These are phyloP conservation scores for Sambucus nigra DNA, from an alignment of 129 eudicot genomes.

Conservation along the genomic window DNA sequence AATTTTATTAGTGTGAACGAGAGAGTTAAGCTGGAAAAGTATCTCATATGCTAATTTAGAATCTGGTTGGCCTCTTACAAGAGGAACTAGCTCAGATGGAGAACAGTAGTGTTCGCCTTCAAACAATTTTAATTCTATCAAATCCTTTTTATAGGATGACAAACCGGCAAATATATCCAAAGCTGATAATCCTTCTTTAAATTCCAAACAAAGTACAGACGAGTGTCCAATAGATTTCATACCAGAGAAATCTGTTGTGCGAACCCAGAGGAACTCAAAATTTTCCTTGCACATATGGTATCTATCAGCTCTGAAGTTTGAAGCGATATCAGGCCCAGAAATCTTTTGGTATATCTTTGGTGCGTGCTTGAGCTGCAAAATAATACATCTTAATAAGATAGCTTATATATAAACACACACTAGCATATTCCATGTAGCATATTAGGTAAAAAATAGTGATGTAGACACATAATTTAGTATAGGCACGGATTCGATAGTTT, in stretches of 20 bases:
- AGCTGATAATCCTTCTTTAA: conserved; percentile 26
- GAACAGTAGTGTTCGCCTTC: conserved; percentile 37
- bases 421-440: no score
- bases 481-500: no score
- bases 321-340: conserved; percentile 48
- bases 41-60: conserved; percentile 50
- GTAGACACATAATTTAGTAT: no score
- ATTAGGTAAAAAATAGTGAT: no score
- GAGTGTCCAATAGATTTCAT: conserved; percentile 68
- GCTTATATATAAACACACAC: no score
- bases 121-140: conserved; percentile 24
- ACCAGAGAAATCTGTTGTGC: conserved; percentile 77
- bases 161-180: conserved; percentile 32
- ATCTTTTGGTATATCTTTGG: conserved; percentile 67
- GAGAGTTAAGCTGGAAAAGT: conserved; percentile 87
- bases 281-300: conserved; percentile 86
- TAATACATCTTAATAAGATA: background rate
- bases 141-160: conserved; percentile 45
- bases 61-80: conserved; percentile 30
- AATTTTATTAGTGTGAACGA: conserved; percentile 65
- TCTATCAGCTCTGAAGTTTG: conserved; percentile 59
- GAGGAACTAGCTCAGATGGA: conserved; percentile 54
- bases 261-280: conserved; percentile 74
- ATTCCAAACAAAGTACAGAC: conserved; percentile 62
- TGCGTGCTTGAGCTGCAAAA: conserved; percentile 67